phyloP scores from a whole-genome alignment of 257 asterid species.

The Gardenia jasminoides region DNA sequence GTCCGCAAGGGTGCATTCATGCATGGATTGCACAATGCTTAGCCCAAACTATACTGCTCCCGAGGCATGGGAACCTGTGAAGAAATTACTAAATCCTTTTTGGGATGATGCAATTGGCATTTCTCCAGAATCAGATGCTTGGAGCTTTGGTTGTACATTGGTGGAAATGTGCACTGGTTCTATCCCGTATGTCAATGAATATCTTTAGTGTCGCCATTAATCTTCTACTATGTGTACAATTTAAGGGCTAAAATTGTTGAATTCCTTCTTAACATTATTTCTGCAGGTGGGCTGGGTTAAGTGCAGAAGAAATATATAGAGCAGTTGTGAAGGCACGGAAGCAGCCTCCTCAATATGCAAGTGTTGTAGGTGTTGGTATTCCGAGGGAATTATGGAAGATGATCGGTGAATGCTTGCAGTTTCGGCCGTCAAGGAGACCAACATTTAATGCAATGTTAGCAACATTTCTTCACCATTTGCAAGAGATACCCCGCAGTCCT shows the following conservation, averaged over 20 bases:
- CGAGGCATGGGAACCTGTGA: constrained; percentile 98
- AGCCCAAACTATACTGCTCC: constrained; percentile 97
- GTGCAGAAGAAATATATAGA: constrained; percentile 86
- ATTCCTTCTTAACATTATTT: constrained; percentile 22
- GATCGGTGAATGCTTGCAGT: constrained; percentile 99
- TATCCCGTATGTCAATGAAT: constrained; percentile 74
- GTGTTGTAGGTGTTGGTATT: constrained; percentile 96
- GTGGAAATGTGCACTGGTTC: constrained; percentile 99
- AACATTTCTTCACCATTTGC: constrained; percentile 90
- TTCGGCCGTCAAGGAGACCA: constrained; percentile 84
- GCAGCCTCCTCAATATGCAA: constrained; percentile 96
- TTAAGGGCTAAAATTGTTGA: constrained; percentile 16
- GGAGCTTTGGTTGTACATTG: constrained; percentile 99
- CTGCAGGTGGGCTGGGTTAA: constrained; percentile 91
- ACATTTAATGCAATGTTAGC: constrained; percentile 87
- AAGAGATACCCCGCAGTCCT: constrained; percentile 93
- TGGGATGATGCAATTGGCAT: constrained; percentile 99
- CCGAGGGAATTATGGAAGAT: constrained; percentile 98
- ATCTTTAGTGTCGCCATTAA: constrained; percentile 14
- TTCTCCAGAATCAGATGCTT: constrained; percentile 94
- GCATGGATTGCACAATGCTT: constrained; percentile 99
- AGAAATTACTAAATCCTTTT: constrained; percentile 84
- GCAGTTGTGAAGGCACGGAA: constrained; percentile 78
- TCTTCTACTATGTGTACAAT: not conserved
- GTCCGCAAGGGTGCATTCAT: constrained; percentile 80